Evolutionary conservation across 1,284 basidiomycete genomes (phyloP).

Genomic region (Apiotrichum brassicae): DNA sequence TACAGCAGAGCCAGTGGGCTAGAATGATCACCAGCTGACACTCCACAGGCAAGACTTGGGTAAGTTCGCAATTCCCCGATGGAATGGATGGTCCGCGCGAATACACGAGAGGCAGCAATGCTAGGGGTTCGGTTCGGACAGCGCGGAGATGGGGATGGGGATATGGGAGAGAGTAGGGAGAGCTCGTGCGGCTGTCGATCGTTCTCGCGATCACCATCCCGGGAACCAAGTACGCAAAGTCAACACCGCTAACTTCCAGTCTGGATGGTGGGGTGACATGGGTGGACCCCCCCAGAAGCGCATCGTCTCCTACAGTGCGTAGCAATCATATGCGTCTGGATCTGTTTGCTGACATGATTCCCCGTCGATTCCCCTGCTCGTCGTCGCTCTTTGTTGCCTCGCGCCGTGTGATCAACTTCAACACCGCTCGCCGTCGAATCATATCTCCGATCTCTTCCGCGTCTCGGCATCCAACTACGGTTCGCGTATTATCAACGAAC

Average conservation of each 20-base stretch:
- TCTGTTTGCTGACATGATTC: slow-evolving; percentile 4
- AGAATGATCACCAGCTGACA: slow-evolving; percentile 8
- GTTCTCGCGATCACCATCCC: too few species aligned
- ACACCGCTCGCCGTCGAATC: too few species aligned
- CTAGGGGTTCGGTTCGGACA: neutral
- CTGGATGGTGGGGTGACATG: slow-evolving; percentile 87
- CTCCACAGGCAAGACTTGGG: slow-evolving; percentile 41
- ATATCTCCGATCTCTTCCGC: neutral
- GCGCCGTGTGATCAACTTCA: too few species aligned
- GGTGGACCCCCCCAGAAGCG: slow-evolving; percentile 68
- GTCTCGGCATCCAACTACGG: neutral
- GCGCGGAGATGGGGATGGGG: neutral
- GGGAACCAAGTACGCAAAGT: too few species aligned
- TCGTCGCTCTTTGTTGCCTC: neutral
- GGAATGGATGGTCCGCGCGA: neutral
- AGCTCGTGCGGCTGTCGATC: too few species aligned
- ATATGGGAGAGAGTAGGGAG: neutral
- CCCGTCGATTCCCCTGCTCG: neutral
- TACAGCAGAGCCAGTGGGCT: slow-evolving; percentile 43
- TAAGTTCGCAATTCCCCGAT: slow-evolving; percentile 10
- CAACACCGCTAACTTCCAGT: slow-evolving; percentile 52
- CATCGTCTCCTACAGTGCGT: slow-evolving; percentile 70
- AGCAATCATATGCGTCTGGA: too few species aligned
- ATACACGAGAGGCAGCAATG: neutral
- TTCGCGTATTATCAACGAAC: too few species aligned